A percentile compares a stretch with the other conserved stretches of the same genome.
These are phyloP conservation scores for Plantago elongata DNA, from an alignment of 257 asterid species.

Conservation along the genomic window DNA sequence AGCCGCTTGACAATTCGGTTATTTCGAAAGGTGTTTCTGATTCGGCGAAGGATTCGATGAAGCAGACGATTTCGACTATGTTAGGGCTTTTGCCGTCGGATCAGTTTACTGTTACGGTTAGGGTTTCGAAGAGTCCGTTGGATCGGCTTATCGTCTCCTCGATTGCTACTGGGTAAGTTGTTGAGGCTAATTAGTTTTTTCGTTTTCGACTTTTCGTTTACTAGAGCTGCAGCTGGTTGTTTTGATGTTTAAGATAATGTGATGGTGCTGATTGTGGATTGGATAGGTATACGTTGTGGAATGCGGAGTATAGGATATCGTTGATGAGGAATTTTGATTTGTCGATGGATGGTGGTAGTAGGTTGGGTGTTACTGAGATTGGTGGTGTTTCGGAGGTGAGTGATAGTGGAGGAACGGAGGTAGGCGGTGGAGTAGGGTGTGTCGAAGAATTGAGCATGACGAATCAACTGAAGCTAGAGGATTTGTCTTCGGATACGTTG, in stretches of 20 bases:
- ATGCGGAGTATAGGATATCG: constrained; percentile 86
- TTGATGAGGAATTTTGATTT: constrained; percentile 82
- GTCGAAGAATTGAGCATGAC: constrained; percentile 28
- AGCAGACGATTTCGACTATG: constrained; percentile 97
- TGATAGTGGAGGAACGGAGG: constrained; percentile 25
- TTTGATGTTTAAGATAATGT: neutral
- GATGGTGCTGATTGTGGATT: neutral
- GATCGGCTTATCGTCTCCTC: constrained; percentile 81
- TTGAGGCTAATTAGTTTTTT: no score
- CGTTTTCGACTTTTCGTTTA: no score
- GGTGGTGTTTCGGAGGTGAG: constrained; percentile 33
- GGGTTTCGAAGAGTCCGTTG: constrained; percentile 65
- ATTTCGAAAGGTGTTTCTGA: constrained; percentile 82
- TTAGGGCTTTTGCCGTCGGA: constrained; percentile 96
- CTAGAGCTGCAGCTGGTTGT: neutral
- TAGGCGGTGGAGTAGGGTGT: constrained; percentile 24
- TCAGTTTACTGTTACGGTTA: constrained; percentile 71
- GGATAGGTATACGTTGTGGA: constrained; percentile 88
- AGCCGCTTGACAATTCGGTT: constrained; percentile 83
- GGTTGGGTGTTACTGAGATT: constrained; percentile 19
- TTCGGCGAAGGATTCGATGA: constrained; percentile 94
- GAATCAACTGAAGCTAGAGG: constrained; percentile 31
- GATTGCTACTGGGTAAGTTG: constrained; percentile 75
- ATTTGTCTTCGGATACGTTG: constrained; percentile 59
- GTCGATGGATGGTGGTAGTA: constrained; percentile 29